Evolutionary conservation across 352 stramenopile species (phyloP).

Genomic region (Phytophthora ramorum): DNA sequence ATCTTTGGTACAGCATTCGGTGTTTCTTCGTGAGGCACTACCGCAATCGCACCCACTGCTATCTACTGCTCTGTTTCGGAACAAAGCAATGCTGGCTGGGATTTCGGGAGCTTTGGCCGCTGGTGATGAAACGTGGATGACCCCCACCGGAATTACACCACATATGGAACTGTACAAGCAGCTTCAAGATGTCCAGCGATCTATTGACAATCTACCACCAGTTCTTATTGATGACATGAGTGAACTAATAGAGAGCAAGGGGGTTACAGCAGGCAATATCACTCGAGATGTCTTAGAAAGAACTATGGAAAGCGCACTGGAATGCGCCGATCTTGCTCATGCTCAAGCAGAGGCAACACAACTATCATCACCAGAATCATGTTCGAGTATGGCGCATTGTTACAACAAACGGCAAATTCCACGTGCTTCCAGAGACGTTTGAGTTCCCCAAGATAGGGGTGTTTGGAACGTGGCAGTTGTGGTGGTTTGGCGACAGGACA

Average conservation of each 20-base stretch:
- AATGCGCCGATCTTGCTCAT: neutral
- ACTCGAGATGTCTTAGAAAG: conserved; percentile 3
- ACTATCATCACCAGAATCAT: neutral
- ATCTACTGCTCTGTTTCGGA: conserved; percentile 7
- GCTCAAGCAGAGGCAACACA: neutral
- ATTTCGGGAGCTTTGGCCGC: neutral
- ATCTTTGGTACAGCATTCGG: conserved; percentile 1
- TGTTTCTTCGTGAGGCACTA: neutral
- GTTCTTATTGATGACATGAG: conserved; percentile 12
- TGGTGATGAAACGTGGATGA: conserved; percentile 1
- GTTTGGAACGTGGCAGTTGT: conserved; percentile 4
- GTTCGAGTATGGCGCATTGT: neutral
- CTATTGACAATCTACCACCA: conserved; percentile 14
- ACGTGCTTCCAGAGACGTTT: conserved; percentile 10
- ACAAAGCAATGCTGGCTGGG: neutral
- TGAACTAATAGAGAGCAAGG: conserved; percentile 4
- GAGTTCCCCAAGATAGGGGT: neutral
- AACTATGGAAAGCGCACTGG: neutral
- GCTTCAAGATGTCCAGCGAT: conserved; percentile 3
- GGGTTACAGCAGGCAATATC: conserved; percentile 10
- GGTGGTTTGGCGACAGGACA: conserved; percentile 10
- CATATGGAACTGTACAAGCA: conserved; percentile 19
- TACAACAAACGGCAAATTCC: conserved; percentile 18
- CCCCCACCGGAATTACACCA: conserved; percentile 2
- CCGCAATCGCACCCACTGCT: conserved; percentile 6